Evolutionary conservation across 1,284 basidiomycete genomes (phyloP), one percentile per base, ranked within the genome.

Genomic region (Tetrapyrgos nigripes): DNA sequence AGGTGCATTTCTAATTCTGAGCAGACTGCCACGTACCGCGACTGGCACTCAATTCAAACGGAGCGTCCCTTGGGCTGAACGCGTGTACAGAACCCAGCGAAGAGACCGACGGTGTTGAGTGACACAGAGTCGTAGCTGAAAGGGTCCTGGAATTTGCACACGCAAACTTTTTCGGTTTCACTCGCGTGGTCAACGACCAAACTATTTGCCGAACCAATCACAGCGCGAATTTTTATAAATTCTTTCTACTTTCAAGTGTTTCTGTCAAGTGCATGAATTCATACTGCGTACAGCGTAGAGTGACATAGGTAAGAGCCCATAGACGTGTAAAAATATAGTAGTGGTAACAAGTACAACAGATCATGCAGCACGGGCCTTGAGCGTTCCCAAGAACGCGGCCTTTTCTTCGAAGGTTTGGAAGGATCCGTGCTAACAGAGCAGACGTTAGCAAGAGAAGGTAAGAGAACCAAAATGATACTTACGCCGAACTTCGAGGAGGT

Each of bases 391-490:
- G 89, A 98, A 98, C 72, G 93, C 88, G 68, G 85, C 83, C 87
- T 97, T 97, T 90, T 98, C 97, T 79, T 93, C 93, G 79, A 85
- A 83, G 52, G 95, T 97, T 86, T 98, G 96, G 94, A 96, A 96
- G 50, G 91, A 88, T 69, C 94, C 94, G 73, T 96, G 94, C 88
- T 94, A 71, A 53, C 75, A 63, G 53, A 56, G 52, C 56, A 58
- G 46, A 45, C 46, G 53, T 66, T 52, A 66, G 58, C 53, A 57
- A 23, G n/a, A 14, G 33, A n/a, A n/a, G 44, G 19, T 19, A 44
- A 19, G 10, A 11, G 17, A 46, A 49, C 19, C 2, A 48, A 11
- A 55, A 50, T 19, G 50, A 14, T 19, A 83, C 87, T 68, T 85
- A 91, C 88, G 66, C 93, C 92, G 77, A 94, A 94, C 81, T 97